phyloP scores from a whole-genome alignment of 768 basidiomycete genomes.

The Lactarius evosmus region DNA sequence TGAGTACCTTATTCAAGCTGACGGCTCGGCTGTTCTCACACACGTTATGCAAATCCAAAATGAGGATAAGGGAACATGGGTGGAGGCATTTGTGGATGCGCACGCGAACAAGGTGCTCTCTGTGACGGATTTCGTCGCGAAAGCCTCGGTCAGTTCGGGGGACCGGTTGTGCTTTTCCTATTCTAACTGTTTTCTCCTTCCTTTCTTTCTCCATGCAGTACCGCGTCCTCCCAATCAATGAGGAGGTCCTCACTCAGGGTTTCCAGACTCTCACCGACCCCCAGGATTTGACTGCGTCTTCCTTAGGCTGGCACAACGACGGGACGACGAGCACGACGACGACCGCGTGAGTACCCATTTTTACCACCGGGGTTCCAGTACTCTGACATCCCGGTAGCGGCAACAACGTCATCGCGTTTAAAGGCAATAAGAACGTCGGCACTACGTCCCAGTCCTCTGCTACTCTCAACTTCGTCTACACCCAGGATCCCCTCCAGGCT shows the following conservation, averaged over 20 bases:
- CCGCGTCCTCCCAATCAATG: slow-evolving; percentile 48
- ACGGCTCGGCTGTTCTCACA: slow-evolving; percentile 40
- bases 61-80: slow-evolving; percentile 45
- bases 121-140: slow-evolving; percentile 50
- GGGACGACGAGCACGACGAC: slow-evolving; percentile 37
- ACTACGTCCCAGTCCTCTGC: slow-evolving; percentile 40
- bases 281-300: slow-evolving; percentile 51
- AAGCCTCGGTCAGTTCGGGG: slow-evolving; percentile 39
- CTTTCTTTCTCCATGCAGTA: slow-evolving; percentile 34
- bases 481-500: slow-evolving; percentile 35
- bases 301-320: slow-evolving; percentile 52
- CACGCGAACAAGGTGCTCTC: slow-evolving; percentile 51
- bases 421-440: slow-evolving; percentile 30
- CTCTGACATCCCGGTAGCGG: slow-evolving; percentile 26
- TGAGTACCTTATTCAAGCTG: slow-evolving; percentile 42
- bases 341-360: slow-evolving; percentile 27
- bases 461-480: slow-evolving; percentile 42
- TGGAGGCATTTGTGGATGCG: slow-evolving; percentile 58
- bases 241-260: slow-evolving; percentile 51
- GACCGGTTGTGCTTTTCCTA: background rate
- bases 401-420: slow-evolving; percentile 41
- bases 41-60: slow-evolving; percentile 45
- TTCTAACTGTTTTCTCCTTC: too few relatives aligned
- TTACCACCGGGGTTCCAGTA: background rate
- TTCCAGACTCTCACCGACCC: slow-evolving; percentile 50